Evolutionary conservation across 768 basidiomycete species (phyloP), one percentile per base, ranked within the genome.

Genomic region (Pleurotus tuber-regium): DNA sequence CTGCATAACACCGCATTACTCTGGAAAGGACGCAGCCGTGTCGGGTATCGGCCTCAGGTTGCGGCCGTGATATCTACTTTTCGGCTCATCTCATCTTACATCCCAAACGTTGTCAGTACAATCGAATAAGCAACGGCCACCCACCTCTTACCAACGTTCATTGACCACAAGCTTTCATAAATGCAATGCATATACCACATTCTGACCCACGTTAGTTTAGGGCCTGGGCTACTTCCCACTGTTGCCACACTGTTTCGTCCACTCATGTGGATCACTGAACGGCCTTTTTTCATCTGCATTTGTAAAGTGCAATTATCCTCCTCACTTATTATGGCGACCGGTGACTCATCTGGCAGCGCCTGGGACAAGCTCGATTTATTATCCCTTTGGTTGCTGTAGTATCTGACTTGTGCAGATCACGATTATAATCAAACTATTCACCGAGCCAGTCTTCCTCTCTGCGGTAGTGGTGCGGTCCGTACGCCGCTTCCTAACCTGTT

Each of bases 381-480:
- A 38, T 38, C 35, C 35, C 21, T 16, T 18, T 2, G 26, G 43
- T 30, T 14, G 16, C n/a, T 16, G 14, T 25, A 28, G 14, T 26
- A 30, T 30, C 43, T 44, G 43, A 25, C 43, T 26, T 28, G 25
- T 26, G 21, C 43, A 25, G 21, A 26, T 44, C 43, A 38, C 6
- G n/a, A 8, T 29, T 28, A 23, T 42, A 14, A 5, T 14, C 23
- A 9, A 42, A 19, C 16, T 12, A 19, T 19, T 42, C 30, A 31
- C 14, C 30, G 8, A 31, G 8, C 30, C 30, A 31, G 30, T 14
- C 40, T 3, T 42, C 40, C 40, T 24, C 23, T 7, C 23, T 44
- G 43, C 43, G 26, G 43, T 26, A n/a, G n/a, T 44, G 43, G 43
- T 44, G 14, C 43, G 43, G 43, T 26, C 43, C 43, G 43, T 44